phyloP scores from a whole-genome alignment of 2,329 filamentous ascomycete genomes.

The Bipolaris zeicola region DNA sequence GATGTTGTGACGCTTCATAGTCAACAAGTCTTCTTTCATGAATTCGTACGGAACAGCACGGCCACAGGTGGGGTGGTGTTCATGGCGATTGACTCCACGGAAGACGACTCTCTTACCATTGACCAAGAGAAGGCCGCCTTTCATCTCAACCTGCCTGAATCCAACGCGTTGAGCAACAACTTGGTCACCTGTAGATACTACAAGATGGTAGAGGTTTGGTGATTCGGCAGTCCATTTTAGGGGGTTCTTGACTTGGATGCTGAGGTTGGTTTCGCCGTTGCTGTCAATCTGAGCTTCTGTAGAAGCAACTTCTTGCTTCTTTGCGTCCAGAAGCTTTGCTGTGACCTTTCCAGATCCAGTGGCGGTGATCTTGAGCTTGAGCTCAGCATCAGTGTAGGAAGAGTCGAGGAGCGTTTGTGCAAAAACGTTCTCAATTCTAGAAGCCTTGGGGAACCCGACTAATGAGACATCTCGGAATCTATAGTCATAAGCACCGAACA shows the following conservation, averaged over 20 bases:
- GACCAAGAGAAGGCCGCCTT: conserved; percentile 64
- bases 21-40: conserved; percentile 64
- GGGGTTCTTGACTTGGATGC: conserved; percentile 58
- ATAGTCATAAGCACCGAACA: conserved; percentile 31
- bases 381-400: conserved; percentile 57
- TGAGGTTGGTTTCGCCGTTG: conserved; percentile 28
- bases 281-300: conserved; percentile 21
- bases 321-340: conserved; percentile 54
- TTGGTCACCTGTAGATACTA: conserved; percentile 51
- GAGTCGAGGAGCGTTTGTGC: conserved; percentile 61
- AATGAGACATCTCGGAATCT: conserved; percentile 72
- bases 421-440: conserved; percentile 63
- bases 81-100: conserved; percentile 71
- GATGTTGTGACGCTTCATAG: conserved; percentile 74
- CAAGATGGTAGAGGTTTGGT: conserved; percentile 64
- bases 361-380: conserved; percentile 55
- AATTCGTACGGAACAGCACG: conserved; percentile 68
- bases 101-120: conserved; percentile 67
- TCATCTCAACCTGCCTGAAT: conserved; percentile 68
- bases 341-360: conserved; percentile 51
- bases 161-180: conserved; percentile 62
- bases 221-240: conserved; percentile 73
- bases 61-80: conserved; percentile 69
- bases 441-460: conserved; percentile 59
- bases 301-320: conserved; percentile 30